Evolutionary conservation across 192 early-diverging fungal genomes (phyloP).

Genomic region (Funneliformis mosseae): DNA sequence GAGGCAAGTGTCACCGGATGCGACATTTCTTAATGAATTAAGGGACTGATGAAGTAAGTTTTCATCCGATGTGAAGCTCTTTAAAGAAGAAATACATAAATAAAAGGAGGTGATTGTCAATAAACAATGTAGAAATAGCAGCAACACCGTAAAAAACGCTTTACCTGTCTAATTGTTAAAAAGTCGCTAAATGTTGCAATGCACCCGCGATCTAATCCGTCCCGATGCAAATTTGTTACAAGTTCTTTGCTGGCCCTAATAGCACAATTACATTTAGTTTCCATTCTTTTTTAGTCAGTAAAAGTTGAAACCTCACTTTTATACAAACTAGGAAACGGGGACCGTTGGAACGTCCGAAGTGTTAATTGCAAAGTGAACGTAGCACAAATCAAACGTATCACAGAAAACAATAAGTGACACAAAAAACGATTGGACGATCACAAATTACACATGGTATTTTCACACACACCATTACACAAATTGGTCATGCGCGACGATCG

Average conservation of each 20-base stretch:
- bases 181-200: slow-evolving; percentile 27
- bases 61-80: slow-evolving; percentile 18
- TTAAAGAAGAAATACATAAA: background rate
- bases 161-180: slow-evolving; percentile 26
- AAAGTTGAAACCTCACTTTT: no score
- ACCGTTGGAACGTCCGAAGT: no score
- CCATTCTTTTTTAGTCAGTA: no score
- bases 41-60: slow-evolving; percentile 23
- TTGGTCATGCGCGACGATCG: no score
- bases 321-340: no score
- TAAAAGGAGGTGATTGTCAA: background rate
- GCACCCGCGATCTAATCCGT: slow-evolving; percentile 31
- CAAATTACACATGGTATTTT: no score
- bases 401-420: no score
- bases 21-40: slow-evolving; percentile 5
- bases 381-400: no score
- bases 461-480: no score
- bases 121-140: background rate
- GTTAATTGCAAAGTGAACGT: no score
- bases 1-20: background rate
- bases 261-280: no score
- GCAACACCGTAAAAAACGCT: background rate
- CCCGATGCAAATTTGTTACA: slow-evolving; percentile 29
- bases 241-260: slow-evolving; percentile 27
- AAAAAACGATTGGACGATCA: no score